Evolutionary conservation across 768 basidiomycete species (phyloP).

Genomic region (Boletales sp.): DNA sequence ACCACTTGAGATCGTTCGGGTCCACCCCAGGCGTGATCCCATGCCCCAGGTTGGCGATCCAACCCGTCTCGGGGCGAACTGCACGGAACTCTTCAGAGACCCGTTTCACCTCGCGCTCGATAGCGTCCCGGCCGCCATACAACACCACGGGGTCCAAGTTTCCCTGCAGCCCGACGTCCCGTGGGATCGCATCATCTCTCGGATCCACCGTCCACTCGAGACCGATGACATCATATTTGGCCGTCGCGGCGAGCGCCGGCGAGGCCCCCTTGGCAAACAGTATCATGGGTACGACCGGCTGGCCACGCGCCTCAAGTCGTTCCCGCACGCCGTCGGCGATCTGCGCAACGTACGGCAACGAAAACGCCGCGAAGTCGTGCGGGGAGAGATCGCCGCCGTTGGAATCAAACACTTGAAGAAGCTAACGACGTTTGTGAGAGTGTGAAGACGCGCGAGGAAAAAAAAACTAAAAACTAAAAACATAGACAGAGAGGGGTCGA

Average conservation of each 20-base stretch:
- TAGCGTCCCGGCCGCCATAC: slow-evolving; percentile 82
- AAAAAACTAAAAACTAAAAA: neutral
- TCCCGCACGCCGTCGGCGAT: slow-evolving; percentile 69
- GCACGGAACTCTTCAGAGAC: slow-evolving; percentile 74
- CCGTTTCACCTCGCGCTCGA: slow-evolving; percentile 80
- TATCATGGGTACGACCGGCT: slow-evolving; percentile 74
- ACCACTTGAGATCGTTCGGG: slow-evolving; percentile 89
- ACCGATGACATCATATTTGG: slow-evolving; percentile 85
- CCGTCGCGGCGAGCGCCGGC: slow-evolving; percentile 58
- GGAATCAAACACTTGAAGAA: slow-evolving; percentile 96
- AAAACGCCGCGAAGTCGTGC: slow-evolving; percentile 79
- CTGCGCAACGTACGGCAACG: slow-evolving; percentile 71
- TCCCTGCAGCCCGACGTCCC: slow-evolving; percentile 76
- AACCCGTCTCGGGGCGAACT: slow-evolving; percentile 55
- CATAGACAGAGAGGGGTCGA: neutral
- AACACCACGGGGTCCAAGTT: slow-evolving; percentile 89
- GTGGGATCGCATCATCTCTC: slow-evolving; percentile 53
- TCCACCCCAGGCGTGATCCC: slow-evolving; percentile 96
- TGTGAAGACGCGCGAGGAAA: neutral
- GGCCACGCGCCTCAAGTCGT: slow-evolving; percentile 48
- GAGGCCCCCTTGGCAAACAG: slow-evolving; percentile 96
- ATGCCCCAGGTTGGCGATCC: slow-evolving; percentile 97
- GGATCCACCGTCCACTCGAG: slow-evolving; percentile 92
- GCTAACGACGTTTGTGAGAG: slow-evolving; percentile 39
- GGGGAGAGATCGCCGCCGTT: slow-evolving; percentile 92